Evolutionary conservation across 169 alveolate species (phyloP).

Genomic region (Cryptosporidium parvum): DNA sequence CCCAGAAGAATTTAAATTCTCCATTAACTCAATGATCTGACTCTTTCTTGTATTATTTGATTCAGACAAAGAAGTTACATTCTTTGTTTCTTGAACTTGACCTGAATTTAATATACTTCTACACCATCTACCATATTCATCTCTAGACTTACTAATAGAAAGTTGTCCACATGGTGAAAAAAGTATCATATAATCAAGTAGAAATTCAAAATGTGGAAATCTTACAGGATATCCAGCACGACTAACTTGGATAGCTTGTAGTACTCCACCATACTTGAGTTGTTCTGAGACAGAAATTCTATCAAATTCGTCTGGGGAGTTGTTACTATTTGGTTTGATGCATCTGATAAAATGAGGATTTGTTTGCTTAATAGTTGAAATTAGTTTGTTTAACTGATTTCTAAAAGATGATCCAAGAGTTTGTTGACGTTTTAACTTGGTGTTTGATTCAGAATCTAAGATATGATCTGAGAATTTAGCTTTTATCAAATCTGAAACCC

Average conservation of each 20-base stretch:
- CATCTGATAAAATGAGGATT: slow-evolving; percentile 95
- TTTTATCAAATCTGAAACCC: slow-evolving; percentile 75
- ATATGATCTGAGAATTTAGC: slow-evolving; percentile 75
- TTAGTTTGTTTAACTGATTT: slow-evolving; percentile 90
- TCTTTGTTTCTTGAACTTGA: background rate
- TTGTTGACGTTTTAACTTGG: slow-evolving; percentile 71
- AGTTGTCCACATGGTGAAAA: slow-evolving; percentile 64
- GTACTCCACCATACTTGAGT: slow-evolving; percentile 91
- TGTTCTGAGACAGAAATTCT: slow-evolving; percentile 91
- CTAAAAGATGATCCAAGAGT: slow-evolving; percentile 92
- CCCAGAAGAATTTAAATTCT: background rate
- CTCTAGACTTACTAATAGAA: background rate
- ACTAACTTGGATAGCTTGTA: slow-evolving; percentile 93
- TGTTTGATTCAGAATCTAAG: slow-evolving; percentile 53
- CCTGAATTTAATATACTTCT: background rate
- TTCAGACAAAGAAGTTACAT: background rate
- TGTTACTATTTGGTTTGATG: slow-evolving; percentile 92
- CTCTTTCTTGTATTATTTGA: background rate
- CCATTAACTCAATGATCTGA: slow-evolving; percentile 27
- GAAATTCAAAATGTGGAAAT: slow-evolving; percentile 88
- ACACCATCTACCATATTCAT: slow-evolving; percentile 6
- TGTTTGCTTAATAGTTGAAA: slow-evolving; percentile 89
- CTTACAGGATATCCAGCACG: slow-evolving; percentile 96
- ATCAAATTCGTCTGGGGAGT: slow-evolving; percentile 90
- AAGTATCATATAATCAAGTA: slow-evolving; percentile 85